Evolutionary conservation across 1,284 basidiomycete genomes (phyloP).

Genomic region (Sanghuangporus sanghuang): DNA sequence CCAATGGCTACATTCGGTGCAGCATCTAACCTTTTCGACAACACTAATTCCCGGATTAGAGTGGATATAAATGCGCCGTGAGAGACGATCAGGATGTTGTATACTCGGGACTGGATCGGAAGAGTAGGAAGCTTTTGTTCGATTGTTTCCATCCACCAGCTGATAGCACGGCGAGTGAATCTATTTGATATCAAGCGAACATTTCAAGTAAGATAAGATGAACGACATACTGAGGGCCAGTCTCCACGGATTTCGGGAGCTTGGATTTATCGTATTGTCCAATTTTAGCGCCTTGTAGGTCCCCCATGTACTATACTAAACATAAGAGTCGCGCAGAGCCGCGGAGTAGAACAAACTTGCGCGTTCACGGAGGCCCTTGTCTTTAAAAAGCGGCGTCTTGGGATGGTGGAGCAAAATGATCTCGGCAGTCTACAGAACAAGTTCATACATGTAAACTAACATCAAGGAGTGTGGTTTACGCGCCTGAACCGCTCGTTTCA

Average conservation of each 20-base stretch:
- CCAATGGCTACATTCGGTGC: conserved; percentile 39
- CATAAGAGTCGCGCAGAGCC: neutral
- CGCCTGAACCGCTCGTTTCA: conserved; percentile 55
- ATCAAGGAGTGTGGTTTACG: conserved; percentile 20
- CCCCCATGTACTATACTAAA: conserved; percentile 52
- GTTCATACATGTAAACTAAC: neutral
- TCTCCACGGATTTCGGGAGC: conserved; percentile 33
- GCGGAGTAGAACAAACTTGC: conserved; percentile 32
- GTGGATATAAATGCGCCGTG: conserved; percentile 61
- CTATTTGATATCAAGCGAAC: neutral
- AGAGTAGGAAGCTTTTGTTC: conserved; percentile 31
- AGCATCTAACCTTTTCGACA: conserved; percentile 33
- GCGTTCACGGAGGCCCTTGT: conserved; percentile 54
- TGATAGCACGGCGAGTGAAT: conserved; percentile 40
- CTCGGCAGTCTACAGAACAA: conserved; percentile 51
- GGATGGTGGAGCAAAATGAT: conserved; percentile 52
- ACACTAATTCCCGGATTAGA: conserved; percentile 43
- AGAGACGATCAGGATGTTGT: conserved; percentile 52
- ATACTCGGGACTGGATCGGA: conserved; percentile 20
- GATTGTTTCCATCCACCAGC: conserved; percentile 58
- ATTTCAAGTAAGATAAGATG: neutral
- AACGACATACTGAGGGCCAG: conserved; percentile 23
- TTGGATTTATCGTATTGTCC: conserved; percentile 19
- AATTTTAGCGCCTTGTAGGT: conserved; percentile 46
- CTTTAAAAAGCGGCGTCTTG: conserved; percentile 35